phyloP scores from a whole-genome alignment of 202 grass and related monocot genomes.

The Miscanthus sacchariflorus region DNA sequence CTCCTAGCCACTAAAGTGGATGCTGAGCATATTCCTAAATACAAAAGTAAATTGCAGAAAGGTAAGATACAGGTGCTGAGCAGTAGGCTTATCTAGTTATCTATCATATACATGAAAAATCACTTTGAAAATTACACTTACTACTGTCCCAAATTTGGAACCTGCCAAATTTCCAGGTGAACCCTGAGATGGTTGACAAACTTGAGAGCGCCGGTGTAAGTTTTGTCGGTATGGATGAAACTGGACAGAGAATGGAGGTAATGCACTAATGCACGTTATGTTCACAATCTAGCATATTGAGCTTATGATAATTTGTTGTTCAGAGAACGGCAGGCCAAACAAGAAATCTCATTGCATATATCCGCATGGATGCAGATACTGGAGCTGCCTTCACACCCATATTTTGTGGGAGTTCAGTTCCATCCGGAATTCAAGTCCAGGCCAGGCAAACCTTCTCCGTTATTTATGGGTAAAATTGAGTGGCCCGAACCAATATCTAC shows the following conservation, averaged over 20 bases:
- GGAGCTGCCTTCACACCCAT: conserved; percentile 56
- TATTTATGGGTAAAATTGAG: not conserved
- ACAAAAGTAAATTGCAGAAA: too few species aligned
- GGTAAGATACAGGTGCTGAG: too few species aligned
- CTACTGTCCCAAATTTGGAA: not conserved
- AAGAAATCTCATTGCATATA: not conserved
- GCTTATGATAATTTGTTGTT: not conserved
- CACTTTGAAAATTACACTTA: not conserved
- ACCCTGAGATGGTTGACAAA: conserved; percentile 57
- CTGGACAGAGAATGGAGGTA: conserved; percentile 64
- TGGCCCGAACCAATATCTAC: not conserved
- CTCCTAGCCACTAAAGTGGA: too few species aligned
- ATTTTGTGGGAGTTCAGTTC: conserved; percentile 63
- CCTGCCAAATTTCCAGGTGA: conserved; percentile 50
- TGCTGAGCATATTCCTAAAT: too few species aligned
- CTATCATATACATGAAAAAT: too few species aligned
- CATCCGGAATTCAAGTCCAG: conserved; percentile 68
- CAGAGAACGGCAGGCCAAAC: not conserved
- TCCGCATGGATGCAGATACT: conserved; percentile 47
- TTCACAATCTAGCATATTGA: not conserved
- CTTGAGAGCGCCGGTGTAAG: conserved; percentile 58
- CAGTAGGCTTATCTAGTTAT: too few species aligned
- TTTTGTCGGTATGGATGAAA: conserved; percentile 64
- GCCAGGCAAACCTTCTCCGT: conserved; percentile 56
- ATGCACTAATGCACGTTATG: not conserved